phyloP scores from a whole-genome alignment of 2,329 filamentous ascomycete species.

The Ploettnerulaceae sp. region DNA sequence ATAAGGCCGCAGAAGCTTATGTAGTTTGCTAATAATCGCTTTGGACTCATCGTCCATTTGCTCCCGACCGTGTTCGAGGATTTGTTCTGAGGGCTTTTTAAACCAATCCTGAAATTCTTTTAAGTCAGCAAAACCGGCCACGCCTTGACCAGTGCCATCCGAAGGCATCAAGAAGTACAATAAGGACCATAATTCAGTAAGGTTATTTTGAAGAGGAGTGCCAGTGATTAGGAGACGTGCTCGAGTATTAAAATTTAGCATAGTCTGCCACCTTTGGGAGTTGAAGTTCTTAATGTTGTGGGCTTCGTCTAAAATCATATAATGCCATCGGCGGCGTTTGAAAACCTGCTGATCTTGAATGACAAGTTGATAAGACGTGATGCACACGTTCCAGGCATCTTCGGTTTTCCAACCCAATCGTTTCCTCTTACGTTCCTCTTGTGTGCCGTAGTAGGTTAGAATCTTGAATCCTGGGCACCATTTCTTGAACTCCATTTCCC shows the following conservation, averaged over 20 bases:
- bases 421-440: constrained; percentile 87
- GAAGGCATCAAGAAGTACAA: constrained; percentile 96
- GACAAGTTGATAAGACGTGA: constrained; percentile 96
- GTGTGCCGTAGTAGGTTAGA: constrained; percentile 89
- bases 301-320: constrained; percentile 95
- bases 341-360: constrained; percentile 92
- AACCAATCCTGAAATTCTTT: constrained; percentile 96
- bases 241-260: constrained; percentile 88
- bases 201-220: constrained; percentile 92
- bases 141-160: constrained; percentile 64
- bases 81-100: constrained; percentile 90
- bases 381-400: constrained; percentile 93
- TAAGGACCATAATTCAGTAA: constrained; percentile 94
- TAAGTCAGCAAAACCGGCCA: constrained; percentile 89
- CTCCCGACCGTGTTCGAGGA: constrained; percentile 88
- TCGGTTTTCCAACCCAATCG: constrained; percentile 91
- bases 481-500: constrained; percentile 99
- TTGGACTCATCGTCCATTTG: constrained; percentile 93
- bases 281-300: constrained; percentile 99
- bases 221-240: constrained; percentile 85
- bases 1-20: constrained; percentile 90
- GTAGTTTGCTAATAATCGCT: constrained; percentile 85
- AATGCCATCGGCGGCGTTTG: constrained; percentile 90
- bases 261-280: constrained; percentile 91
- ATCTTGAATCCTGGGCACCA: constrained; percentile 98